Evolutionary conservation across 257 asterid genomes (phyloP).

Genomic region (Apocynum venetum): DNA sequence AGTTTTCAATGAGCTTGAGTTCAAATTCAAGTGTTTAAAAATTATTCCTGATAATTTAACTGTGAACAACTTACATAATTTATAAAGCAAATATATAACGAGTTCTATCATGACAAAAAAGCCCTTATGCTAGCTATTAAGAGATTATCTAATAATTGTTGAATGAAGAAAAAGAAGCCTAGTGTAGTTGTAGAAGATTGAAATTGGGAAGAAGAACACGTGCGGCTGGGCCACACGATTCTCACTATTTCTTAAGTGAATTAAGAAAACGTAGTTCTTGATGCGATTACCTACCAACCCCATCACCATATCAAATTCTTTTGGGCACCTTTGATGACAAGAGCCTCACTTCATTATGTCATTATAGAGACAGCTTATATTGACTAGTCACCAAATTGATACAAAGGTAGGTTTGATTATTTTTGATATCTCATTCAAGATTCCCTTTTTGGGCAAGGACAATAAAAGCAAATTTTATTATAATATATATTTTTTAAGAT

Average conservation of each 20-base stretch:
- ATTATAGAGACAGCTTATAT: neutral
- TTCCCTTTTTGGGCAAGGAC: conserved; percentile 7
- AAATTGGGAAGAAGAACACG: conserved; percentile 15
- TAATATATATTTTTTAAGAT: neutral
- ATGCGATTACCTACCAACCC: conserved; percentile 10
- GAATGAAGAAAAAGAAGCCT: too few relatives aligned
- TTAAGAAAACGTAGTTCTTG: neutral
- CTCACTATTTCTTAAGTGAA: neutral
- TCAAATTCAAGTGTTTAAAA: too few relatives aligned
- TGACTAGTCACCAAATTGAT: neutral
- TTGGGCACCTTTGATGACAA: neutral
- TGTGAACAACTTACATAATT: neutral
- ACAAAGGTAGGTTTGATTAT: neutral
- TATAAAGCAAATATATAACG: neutral
- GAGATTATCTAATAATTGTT: too few relatives aligned
- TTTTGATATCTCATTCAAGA: neutral
- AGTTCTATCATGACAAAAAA: neutral
- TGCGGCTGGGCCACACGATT: conserved; percentile 24
- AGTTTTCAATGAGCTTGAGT: too few relatives aligned
- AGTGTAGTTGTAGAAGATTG: conserved; percentile 11
- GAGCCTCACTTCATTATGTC: conserved; percentile 17
- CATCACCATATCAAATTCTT: conserved; percentile 5
- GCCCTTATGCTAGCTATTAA: neutral
- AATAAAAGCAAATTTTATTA: neutral
- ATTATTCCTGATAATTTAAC: too few relatives aligned